A percentile compares a stretch with the other conserved stretches of the same genome.
Conservation (phyloP, 2,329 filamentous ascomycete species). For the Drechmeria coniospora region DNA sequence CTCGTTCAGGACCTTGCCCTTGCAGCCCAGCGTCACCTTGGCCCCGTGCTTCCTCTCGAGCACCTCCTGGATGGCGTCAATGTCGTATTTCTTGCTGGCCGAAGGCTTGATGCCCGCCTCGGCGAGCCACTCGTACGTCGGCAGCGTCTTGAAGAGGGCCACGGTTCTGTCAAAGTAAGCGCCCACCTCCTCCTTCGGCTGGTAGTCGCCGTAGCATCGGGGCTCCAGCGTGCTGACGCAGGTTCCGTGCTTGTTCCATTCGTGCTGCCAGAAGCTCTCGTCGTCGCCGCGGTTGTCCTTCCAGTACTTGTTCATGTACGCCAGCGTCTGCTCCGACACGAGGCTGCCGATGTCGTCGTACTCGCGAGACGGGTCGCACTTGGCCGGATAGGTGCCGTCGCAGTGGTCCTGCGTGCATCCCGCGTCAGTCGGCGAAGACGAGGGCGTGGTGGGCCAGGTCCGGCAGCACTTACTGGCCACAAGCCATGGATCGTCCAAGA, state of each 20-base stretch:
- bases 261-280: slow-evolving; percentile 55
- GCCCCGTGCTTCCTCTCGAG: slow-evolving; percentile 36
- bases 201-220: slow-evolving; percentile 47
- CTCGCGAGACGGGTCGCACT: slow-evolving; percentile 44
- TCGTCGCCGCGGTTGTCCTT: slow-evolving; percentile 50
- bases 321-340: slow-evolving; percentile 40
- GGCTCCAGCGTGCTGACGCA: slow-evolving; percentile 56
- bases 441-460: no score
- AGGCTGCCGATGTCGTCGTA: slow-evolving; percentile 53
- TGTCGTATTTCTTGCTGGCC: slow-evolving; percentile 39
- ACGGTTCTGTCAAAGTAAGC: slow-evolving; percentile 55
- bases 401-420: slow-evolving; percentile 58
- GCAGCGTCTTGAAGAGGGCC: slow-evolving; percentile 48
- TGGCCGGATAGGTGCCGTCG: slow-evolving; percentile 52
- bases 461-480: not conserved
- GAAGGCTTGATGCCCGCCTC: slow-evolving; percentile 44
- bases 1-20: slow-evolving; percentile 29
- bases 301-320: slow-evolving; percentile 58
- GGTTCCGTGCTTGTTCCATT: slow-evolving; percentile 59
- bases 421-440: slow-evolving; percentile 48
- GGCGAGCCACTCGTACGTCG: slow-evolving; percentile 47
- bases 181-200: slow-evolving; percentile 45
- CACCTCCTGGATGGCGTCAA: slow-evolving; percentile 40
- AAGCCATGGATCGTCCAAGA: not conserved
- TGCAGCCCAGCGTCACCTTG: slow-evolving; percentile 43